Percentiles rank a stretch among this genome's conserved stretches.
These are phyloP conservation scores for Leucocoprinus birnbaumii DNA, from an alignment of 768 basidiomycete species.

Conservation along the genomic window DNA sequence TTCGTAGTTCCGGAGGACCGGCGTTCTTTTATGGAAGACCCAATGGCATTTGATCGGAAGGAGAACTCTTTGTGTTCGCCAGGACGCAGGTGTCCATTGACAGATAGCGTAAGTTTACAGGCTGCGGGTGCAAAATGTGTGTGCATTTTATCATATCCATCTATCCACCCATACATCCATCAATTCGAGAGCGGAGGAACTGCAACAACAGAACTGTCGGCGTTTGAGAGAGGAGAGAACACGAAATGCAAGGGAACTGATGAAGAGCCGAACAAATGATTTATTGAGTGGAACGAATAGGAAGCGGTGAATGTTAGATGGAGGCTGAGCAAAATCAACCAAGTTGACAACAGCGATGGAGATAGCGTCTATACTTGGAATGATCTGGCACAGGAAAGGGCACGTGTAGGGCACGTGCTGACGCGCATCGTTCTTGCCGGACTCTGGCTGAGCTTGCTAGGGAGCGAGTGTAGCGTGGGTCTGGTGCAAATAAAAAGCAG, in stretches of 20 bases:
- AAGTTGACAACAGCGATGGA: conserved; percentile 14
- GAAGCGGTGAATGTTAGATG: conserved; percentile 1
- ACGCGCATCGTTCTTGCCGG: neutral
- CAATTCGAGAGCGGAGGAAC: neutral
- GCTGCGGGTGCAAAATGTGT: too few species aligned
- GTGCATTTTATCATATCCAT: conserved; percentile 9
- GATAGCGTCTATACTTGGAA: conserved; percentile 15
- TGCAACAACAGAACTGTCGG: neutral
- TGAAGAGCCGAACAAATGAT: neutral
- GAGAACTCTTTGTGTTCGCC: neutral
- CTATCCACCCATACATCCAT: neutral
- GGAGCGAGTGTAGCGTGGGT: neutral
- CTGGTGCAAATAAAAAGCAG: neutral
- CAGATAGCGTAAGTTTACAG: neutral
- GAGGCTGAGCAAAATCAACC: conserved; percentile 14
- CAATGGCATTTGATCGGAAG: conserved; percentile 11
- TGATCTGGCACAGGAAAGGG: conserved; percentile 9
- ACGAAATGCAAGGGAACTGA: neutral
- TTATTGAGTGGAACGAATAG: neutral
- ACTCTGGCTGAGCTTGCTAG: neutral
- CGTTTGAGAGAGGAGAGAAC: neutral
- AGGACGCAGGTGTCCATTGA: neutral
- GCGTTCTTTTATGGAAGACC: neutral
- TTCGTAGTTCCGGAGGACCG: neutral
- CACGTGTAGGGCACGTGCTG: conserved; percentile 20